These are phyloP conservation scores for Tylopilus sp. DNA, from an alignment of 768 basidiomycete species.

Conservation along the genomic window DNA sequence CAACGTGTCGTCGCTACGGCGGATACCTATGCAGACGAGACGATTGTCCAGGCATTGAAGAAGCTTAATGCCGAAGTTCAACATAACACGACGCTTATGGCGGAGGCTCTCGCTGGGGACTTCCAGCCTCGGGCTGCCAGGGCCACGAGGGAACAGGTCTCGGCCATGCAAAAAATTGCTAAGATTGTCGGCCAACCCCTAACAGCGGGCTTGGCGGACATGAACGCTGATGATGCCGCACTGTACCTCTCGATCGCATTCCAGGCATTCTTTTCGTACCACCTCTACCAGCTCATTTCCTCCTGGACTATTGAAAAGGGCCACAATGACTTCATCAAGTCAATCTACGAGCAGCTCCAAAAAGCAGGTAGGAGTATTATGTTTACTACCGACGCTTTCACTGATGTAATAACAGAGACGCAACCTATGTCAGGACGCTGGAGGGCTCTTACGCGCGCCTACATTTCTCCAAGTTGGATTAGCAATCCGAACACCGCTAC, in stretches of 20 bases:
- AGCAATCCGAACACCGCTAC: neutral
- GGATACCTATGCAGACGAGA: conserved; percentile 8
- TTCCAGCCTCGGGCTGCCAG: neutral
- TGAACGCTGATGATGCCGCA: neutral
- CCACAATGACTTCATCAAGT: neutral
- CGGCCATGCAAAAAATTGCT: neutral
- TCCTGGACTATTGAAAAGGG: conserved; percentile 12
- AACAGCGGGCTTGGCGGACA: neutral
- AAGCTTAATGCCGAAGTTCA: conserved; percentile 16
- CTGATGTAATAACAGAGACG: conserved; percentile 3
- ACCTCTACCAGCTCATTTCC: conserved; percentile 1
- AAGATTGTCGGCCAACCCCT: conserved; percentile 3
- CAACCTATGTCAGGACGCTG: conserved; percentile 11
- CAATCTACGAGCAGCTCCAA: conserved; percentile 9
- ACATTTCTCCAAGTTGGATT: neutral
- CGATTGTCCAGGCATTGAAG: conserved; percentile 3
- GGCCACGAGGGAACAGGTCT: neutral
- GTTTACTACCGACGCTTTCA: neutral
- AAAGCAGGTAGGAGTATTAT: neutral
- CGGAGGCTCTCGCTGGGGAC: neutral
- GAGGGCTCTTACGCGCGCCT: conserved; percentile 11
- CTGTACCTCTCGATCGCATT: conserved; percentile 11
- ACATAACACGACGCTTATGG: conserved; percentile 7
- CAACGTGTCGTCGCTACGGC: conserved; percentile 3
- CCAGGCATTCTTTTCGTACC: conserved; percentile 6